Evolutionary conservation across 495 filamentous ascomycete species (phyloP), one percentile per base, ranked within the genome.

Genomic region (Penicillium goetzii): DNA sequence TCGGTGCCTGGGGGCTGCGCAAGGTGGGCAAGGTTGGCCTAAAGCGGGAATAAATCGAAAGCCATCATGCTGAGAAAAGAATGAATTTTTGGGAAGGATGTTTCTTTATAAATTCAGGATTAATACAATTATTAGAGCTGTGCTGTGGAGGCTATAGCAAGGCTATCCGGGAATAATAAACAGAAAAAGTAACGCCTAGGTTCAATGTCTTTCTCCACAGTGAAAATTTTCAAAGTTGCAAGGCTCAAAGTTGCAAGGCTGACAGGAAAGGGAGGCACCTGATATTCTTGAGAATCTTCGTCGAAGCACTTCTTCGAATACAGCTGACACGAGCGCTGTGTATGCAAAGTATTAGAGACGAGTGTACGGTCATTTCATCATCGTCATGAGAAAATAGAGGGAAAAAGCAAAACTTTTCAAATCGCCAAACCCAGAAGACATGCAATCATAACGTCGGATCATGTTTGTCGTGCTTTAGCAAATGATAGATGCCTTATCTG

Each of bases 21-120:
- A 80, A 75, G 43, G 80, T 81, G 54, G 85, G 85, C 1, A 83
- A 74, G 45, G 82, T 86, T 49, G 85, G 86, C 0, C 66, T 83
- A 36, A 89, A 87, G 70, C 72, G 72, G 43, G 84, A 87, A 21
- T 68, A 54, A 68, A 15, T 5, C 4, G 30, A 30, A 33, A 30
- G 9, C 52, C 8, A 55, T 3, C 17, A 17, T 12, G 21, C 19
- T 47, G 10, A 1, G 3, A 47, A 23, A 2, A 23, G 6, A 12
- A 47, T n/a, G 7, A 23, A 47, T 3, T 15, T 4, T 7, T 0
- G 19, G 25, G 2, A 7, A 21, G 25, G 25, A 51, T 30, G 15
- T 0, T 3, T 21, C 6, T 23, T 47, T 2, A 21, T 41, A 2
- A 11, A 50, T 0, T 15, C 6, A 30, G 8, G 10, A 51, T 51